Evolutionary conservation across 768 basidiomycete genomes (phyloP), one percentile per base, ranked within the genome.

Genomic region (Rhodotorula kratochvilovae): DNA sequence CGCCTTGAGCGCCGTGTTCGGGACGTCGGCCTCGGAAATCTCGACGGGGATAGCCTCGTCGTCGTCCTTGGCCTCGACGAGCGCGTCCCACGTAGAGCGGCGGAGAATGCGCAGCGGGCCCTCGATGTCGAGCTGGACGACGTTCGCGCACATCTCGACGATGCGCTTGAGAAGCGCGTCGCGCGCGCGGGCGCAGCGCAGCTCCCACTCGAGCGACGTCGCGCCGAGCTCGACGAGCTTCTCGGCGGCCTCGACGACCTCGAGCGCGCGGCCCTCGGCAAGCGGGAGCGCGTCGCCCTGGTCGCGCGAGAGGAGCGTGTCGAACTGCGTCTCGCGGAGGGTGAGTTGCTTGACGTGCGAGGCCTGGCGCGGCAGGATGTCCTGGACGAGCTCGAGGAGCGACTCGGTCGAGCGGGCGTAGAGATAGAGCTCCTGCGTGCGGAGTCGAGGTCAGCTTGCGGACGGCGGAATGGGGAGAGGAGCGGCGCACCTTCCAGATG

Each of bases 341-440:
- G 10, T 5, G 51, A 67, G 39, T 31, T 35, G 39, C 29, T 61
- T 23, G 66, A 67, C 51, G 66, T 67, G 60, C 19, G 3, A 6
- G n/a, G 50, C 29, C 21, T 55, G 59, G 27, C 66, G 60, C 16
- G 66, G 66, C 31, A 67, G 60, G 43, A 67, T 67, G 31, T 67
- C 59, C 33, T 12, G 23, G 43, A 42, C 51, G 33, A 67, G 60
- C 16, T 25, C 5, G 43, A 43, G 51, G 31, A 67, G 59, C 11
- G 15, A 15, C 59, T 45, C 42, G 53, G 59, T 67, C 21, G 59
- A 54, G 42, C 51, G 12, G 8, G 53, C 50, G 43, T 43, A 54
- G 43, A 61, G 51, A 16, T 23, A 43, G 33, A 67, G 51, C 33
- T 61, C 50, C 59, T 67, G 51, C 19, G 21, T 7, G n/a, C 5